phyloP scores from a whole-genome alignment of 495 filamentous ascomycete species.

The Sporormia fimetaria region DNA sequence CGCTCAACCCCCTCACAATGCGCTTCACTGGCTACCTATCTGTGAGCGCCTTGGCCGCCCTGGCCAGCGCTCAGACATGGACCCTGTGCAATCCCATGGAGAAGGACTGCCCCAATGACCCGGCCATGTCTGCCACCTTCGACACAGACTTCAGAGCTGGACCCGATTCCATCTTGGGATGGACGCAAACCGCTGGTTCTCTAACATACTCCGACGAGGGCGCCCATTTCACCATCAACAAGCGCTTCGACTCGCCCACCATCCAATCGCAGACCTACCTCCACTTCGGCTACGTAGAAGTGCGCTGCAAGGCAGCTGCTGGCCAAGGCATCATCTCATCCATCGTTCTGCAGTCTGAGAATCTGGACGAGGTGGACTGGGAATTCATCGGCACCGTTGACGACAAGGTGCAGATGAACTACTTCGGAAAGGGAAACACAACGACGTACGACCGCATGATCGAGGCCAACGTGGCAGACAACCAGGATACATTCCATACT shows the following conservation, averaged over 20 bases:
- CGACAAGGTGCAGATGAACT: constrained; percentile 61
- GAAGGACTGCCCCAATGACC: constrained; percentile 49
- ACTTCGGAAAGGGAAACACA: constrained; percentile 75
- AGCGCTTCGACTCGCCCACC: constrained; percentile 62
- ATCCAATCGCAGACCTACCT: constrained; percentile 64
- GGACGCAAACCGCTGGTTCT: constrained; percentile 48
- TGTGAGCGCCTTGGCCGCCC: constrained; percentile 14
- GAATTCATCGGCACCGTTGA: constrained; percentile 45
- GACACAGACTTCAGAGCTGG: constrained; percentile 57
- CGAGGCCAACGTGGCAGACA: constrained; percentile 43
- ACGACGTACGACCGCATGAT: constrained; percentile 51
- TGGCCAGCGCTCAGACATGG: constrained; percentile 46
- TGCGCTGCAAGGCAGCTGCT: constrained; percentile 58
- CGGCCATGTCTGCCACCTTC: constrained; percentile 47
- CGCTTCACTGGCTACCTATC: constrained; percentile 10
- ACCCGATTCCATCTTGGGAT: constrained; percentile 41
- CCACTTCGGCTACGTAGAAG: constrained; percentile 63
- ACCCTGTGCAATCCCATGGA: constrained; percentile 60
- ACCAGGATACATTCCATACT: constrained; percentile 55
- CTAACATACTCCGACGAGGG: constrained; percentile 46
- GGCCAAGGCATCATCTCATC: constrained; percentile 73
- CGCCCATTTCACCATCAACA: constrained; percentile 58
- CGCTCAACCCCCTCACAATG: constrained; percentile 8
- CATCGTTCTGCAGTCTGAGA: constrained; percentile 71
- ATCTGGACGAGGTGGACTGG: constrained; percentile 85